Percentiles rank a stretch among this genome's conserved stretches.
These are phyloP conservation scores for Entomortierella lignicola DNA, from an alignment of 192 early-diverging fungal genomes.

Conservation along the genomic window DNA sequence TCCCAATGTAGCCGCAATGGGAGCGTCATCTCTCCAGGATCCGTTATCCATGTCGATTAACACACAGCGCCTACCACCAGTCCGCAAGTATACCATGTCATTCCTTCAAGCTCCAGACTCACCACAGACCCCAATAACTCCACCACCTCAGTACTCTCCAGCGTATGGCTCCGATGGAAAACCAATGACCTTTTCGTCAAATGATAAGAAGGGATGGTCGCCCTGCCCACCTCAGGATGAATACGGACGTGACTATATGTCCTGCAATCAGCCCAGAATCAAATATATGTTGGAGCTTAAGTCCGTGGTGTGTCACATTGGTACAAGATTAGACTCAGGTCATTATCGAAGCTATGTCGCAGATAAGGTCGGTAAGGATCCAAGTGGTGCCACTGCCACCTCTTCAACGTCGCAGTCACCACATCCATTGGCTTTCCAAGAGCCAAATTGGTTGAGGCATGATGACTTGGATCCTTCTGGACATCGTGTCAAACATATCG, in stretches of 20 bases:
- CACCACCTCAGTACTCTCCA: conserved; percentile 39
- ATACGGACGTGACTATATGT: conserved; percentile 11
- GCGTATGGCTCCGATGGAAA: neutral
- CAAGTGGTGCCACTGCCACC: conserved; percentile 1
- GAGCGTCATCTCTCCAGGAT: conserved; percentile 23
- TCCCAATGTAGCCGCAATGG: conserved; percentile 7
- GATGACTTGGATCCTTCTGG: conserved; percentile 71
- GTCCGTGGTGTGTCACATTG: conserved; percentile 69
- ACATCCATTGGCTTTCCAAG: too few species aligned
- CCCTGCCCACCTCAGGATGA: conserved; percentile 19
- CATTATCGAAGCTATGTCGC: conserved; percentile 66
- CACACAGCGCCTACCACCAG: conserved; percentile 17
- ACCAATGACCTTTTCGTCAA: conserved; percentile 14
- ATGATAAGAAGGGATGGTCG: conserved; percentile 27
- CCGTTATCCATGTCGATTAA: conserved; percentile 24
- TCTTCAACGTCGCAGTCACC: neutral
- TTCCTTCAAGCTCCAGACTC: conserved; percentile 32
- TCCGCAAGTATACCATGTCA: conserved; percentile 43
- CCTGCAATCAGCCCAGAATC: conserved; percentile 53
- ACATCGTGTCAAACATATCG: conserved; percentile 55
- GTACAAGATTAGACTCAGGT: conserved; percentile 55
- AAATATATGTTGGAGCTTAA: conserved; percentile 65
- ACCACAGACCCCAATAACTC: conserved; percentile 25
- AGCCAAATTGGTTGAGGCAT: conserved; percentile 60
- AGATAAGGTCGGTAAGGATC: conserved; percentile 24